Base-by-base conservation (phyloP, 148 eudicot genomes). In the Spergularia marina region DNA sequence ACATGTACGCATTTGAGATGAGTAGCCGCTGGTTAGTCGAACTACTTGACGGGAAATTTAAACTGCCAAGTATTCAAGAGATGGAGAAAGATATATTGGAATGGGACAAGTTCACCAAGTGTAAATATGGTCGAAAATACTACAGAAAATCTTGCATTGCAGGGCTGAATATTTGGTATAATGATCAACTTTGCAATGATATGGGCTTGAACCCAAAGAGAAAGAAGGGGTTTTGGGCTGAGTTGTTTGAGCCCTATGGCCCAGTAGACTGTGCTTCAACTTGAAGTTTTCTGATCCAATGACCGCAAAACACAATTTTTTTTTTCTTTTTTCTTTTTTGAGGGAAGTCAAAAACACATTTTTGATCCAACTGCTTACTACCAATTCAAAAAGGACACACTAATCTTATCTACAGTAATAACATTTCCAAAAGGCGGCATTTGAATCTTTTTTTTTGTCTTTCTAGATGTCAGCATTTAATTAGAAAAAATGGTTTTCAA, bases 141-240 rank as follows among this genome's bases (percentile, higher is more conserved):
- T 81, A 78, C 53, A 53, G 83, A 59, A 89, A 84, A 75, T 77
- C 97, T 8, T 90, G 95, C 77, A 75, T 92, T 6, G 87, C 81
- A 44, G 80, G 77, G 14, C 34, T 86, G 15, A 88, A 85, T 2
- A 85, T 89, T 77, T 88, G 90, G 89, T 87, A 83, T 58, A 87
- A 87, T 83, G 97, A 90, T 70, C 89, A 81, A 16, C 77, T 91
- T 41, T 90, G 91, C 75, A 91, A 87, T 76, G 94, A 91, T 64
- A 90, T 91, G 92, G 91, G 91, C 51, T 81, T 86, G 81, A 87
- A 86, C 78, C 89, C 89, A 0, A 85, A 66, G 71, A 74, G 92
- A 64, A 90, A 88, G 75, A 89, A 82, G 12, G 90, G 92, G 0
- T 21, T 86, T 16, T 40, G 84, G n/a, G 80, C 89, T 0, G 91